Evolutionary conservation across 108 stramenopile genomes (phyloP).

Genomic region (Bacterosira constricta): DNA sequence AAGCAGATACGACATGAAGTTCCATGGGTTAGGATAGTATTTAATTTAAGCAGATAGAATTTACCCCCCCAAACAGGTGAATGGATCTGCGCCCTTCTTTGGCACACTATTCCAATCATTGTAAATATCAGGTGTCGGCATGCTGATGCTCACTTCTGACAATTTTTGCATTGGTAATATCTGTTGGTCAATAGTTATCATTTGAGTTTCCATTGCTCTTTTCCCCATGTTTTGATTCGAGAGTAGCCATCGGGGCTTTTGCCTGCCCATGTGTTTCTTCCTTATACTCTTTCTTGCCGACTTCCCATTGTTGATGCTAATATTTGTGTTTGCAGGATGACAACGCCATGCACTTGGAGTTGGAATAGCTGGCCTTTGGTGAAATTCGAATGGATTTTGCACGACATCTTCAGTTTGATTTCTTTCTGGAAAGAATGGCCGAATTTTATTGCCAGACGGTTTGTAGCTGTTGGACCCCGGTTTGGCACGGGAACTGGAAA

Average conservation of each 20-base stretch:
- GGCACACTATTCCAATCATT: too few species aligned
- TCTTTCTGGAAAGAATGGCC: background rate
- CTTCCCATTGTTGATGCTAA: background rate
- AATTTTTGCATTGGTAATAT: background rate
- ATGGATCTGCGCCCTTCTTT: too few species aligned
- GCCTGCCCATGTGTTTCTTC: background rate
- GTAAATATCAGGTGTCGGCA: too few species aligned
- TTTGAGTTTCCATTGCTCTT: slow-evolving; percentile 20
- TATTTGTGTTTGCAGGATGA: background rate
- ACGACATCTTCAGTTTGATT: background rate
- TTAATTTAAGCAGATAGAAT: too few species aligned
- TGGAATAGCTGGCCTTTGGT: background rate
- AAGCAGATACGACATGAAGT: too few species aligned
- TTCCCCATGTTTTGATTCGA: slow-evolving; percentile 29
- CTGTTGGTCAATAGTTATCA: background rate
- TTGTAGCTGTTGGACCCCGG: background rate
- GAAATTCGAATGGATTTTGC: background rate
- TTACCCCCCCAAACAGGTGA: too few species aligned
- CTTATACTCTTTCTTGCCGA: background rate
- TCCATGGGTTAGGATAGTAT: too few species aligned
- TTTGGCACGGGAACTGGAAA: background rate
- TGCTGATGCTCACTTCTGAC: background rate
- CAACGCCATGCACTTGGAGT: background rate
- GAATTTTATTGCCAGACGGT: background rate
- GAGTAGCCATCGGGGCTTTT: slow-evolving; percentile 26